phyloP scores from a whole-genome alignment of 2,329 filamentous ascomycete species.

The Sporothrix schenckii region DNA sequence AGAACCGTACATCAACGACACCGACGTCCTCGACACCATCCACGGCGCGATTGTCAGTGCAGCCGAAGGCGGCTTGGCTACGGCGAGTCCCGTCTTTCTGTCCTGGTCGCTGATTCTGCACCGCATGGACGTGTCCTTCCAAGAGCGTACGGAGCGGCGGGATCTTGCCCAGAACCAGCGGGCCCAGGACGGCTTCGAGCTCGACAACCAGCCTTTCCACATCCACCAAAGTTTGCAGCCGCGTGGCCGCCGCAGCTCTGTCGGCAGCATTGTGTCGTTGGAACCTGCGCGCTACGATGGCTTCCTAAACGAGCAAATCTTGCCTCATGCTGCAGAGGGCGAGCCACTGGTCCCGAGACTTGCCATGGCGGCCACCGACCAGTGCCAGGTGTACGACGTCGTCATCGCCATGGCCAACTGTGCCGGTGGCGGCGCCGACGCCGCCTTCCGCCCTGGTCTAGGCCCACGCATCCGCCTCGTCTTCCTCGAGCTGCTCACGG shows the following conservation, averaged over 20 bases:
- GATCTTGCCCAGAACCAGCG: constrained; percentile 62
- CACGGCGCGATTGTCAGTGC: constrained; percentile 70
- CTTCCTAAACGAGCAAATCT: constrained; percentile 56
- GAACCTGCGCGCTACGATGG: constrained; percentile 62
- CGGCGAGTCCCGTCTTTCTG: constrained; percentile 73
- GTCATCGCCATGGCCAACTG: constrained; percentile 55
- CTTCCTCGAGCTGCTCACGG: constrained; percentile 71
- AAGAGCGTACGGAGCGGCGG: constrained; percentile 62
- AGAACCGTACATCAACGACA: constrained; percentile 68
- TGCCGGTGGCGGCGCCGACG: constrained; percentile 51
- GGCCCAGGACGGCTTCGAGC: constrained; percentile 60
- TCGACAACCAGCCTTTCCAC: constrained; percentile 45
- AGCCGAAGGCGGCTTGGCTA: constrained; percentile 58
- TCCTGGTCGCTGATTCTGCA: constrained; percentile 80
- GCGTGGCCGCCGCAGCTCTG: constrained; percentile 59
- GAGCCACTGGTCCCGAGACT: constrained; percentile 56
- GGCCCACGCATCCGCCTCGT: constrained; percentile 64
- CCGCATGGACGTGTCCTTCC: constrained; percentile 66
- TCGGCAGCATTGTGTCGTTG: constrained; percentile 64
- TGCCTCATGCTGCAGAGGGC: constrained; percentile 50
- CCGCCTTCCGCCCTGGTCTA: constrained; percentile 58
- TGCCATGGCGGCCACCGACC: constrained; percentile 53
- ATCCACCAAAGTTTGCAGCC: constrained; percentile 35
- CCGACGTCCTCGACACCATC: constrained; percentile 69
- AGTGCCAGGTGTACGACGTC: constrained; percentile 58